Conservation (phyloP, 495 filamentous ascomycete species). For the Cryomyces minteri region DNA sequence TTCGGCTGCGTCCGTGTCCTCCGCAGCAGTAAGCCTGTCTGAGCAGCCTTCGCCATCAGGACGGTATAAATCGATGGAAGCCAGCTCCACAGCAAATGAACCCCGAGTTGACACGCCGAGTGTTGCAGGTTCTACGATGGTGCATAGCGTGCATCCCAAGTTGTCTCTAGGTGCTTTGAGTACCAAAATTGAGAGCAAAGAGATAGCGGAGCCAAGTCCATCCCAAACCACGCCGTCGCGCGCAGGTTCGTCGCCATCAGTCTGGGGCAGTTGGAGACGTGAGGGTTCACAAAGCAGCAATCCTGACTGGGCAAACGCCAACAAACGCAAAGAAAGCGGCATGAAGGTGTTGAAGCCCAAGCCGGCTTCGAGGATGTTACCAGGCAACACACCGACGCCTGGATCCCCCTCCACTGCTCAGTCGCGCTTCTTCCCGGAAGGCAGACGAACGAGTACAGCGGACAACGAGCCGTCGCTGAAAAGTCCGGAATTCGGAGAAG, state of each 20-base stretch:
- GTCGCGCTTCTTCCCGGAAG: constrained; percentile 20
- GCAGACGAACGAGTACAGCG: constrained; percentile 6
- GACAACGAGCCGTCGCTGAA: constrained; percentile 2
- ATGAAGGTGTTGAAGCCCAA: constrained; percentile 25
- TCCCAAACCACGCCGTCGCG: constrained; percentile 11
- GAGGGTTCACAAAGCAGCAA: constrained; percentile 7
- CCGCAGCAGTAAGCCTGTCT: no score
- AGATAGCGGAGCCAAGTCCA: constrained; percentile 8
- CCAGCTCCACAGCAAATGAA: no score
- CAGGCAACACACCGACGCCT: constrained; percentile 3
- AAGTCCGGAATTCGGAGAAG: not conserved
- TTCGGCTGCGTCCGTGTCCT: no score
- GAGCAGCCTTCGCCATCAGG: no score
- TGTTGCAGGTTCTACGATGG: no score
- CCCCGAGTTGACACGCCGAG: no score
- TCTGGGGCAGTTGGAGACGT: constrained; percentile 24
- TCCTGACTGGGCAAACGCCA: constrained; percentile 19
- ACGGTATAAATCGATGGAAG: no score
- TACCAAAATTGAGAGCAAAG: constrained; percentile 4
- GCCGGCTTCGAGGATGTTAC: constrained; percentile 12
- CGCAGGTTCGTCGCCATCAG: constrained; percentile 16
- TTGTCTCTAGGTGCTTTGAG: not conserved
- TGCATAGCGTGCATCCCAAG: not conserved
- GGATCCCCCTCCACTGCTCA: constrained; percentile 8
- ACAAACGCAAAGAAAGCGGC: constrained; percentile 10